Percentiles rank a stretch among this genome's conserved stretches.
phyloP scores from a whole-genome alignment of 352 stramenopile species.

The Halophytophthora batemanensis region DNA sequence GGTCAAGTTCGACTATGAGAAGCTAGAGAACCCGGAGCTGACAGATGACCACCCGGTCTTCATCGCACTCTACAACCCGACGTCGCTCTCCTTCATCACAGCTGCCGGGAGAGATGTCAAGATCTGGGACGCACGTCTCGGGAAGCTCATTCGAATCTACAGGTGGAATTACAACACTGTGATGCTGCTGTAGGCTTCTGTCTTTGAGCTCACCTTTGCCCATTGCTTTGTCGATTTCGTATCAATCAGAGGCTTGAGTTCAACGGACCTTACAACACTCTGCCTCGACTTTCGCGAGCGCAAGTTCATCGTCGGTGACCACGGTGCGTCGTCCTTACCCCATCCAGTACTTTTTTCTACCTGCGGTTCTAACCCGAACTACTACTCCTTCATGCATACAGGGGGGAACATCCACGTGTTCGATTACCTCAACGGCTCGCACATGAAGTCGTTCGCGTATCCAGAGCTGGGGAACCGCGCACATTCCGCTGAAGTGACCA shows the following conservation, averaged over 20 bases:
- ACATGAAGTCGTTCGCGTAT: constrained; percentile 87
- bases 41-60: constrained; percentile 85
- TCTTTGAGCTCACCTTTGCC: neutral
- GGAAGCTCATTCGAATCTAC: constrained; percentile 79
- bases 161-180: constrained; percentile 18
- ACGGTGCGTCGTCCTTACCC: constrained; percentile 29
- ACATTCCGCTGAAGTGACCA: constrained; percentile 70
- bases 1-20: constrained; percentile 86
- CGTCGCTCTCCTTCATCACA: constrained; percentile 86
- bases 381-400: constrained; percentile 3
- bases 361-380: neutral
- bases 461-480: constrained; percentile 58
- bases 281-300: constrained; percentile 80
- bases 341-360: neutral
- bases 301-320: constrained; percentile 86
- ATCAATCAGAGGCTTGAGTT: constrained; percentile 42
- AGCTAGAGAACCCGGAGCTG: constrained; percentile 81
- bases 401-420: constrained; percentile 75
- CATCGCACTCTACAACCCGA: constrained; percentile 80
- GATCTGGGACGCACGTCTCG: constrained; percentile 85
- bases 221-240: neutral
- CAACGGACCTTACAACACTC: constrained; percentile 71
- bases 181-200: neutral
- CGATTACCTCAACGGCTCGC: constrained; percentile 84
- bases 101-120: constrained; percentile 75